Evolutionary conservation across 257 asterid species (phyloP), one percentile per base, ranked within the genome.

Genomic region (Fraxinus anomala): DNA sequence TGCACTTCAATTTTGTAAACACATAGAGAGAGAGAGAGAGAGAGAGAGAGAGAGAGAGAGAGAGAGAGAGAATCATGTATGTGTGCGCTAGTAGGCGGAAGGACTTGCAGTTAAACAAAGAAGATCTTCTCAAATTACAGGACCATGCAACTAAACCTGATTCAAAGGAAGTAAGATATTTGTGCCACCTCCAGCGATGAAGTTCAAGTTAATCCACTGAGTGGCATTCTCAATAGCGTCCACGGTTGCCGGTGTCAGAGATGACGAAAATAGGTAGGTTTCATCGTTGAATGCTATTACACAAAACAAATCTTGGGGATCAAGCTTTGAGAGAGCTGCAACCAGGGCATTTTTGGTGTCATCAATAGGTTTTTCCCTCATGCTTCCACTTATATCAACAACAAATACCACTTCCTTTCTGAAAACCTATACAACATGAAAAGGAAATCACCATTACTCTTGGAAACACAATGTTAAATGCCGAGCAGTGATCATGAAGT

Each of bases 371-470:
- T 83, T 90, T 40, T 87, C 92, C 77, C 80, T 87, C 96, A 89
- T 91, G 86, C 96, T 91, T 40, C 90, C 92, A 81, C 96, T 91
- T 80, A 88, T 87, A 83, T 91, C 96, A 73, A 91, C 91, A 80
- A 83, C 85, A 89, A 89, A 91, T 75, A 91, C 90, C 78, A 91
- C 89, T 73, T 84, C 94, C 85, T 82, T 89, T 85, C 88, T 88
- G 80, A 87, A 89, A 79, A 83, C 85, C 96, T 91, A 73, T 73
- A 73, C 73, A 76, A 79, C 44, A 77, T 51, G 59, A 73, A 77
- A 34, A 8, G 26, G 47, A 59, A 77, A 73, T 81, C 47, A 84
- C 49, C 75, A 63, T 77, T 70, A 72, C 54, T 68, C 33, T 47
- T 3, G 69, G 40, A 49, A 68, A 73, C 47, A 77, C 40, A 69